phyloP scores from a whole-genome alignment of 1,284 basidiomycete species.

The Volvariella volvacea region DNA sequence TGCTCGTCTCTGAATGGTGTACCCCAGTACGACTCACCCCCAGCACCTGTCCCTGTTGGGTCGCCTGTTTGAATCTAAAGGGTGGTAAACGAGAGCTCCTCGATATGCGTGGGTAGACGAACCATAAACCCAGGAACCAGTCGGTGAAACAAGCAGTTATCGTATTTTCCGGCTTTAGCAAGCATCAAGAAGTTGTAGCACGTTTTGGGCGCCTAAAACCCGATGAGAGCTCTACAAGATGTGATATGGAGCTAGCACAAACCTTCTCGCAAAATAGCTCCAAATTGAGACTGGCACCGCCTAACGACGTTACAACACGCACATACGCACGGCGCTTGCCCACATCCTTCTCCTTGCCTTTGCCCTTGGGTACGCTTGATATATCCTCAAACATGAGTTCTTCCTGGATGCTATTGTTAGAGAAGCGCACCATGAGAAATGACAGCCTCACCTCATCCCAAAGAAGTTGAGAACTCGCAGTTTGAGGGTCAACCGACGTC shows the following conservation, averaged over 20 bases:
- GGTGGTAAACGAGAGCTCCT: not conserved
- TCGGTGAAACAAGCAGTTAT: constrained; percentile 86
- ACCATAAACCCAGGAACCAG: constrained; percentile 98
- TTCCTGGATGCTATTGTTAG: constrained; percentile 37
- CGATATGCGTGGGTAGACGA: constrained; percentile 1
- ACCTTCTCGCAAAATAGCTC: constrained; percentile 92
- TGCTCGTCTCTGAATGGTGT: constrained; percentile 93
- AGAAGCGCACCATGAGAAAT: not conserved
- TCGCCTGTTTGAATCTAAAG: constrained; percentile 89
- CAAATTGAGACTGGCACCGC: constrained; percentile 79
- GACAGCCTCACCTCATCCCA: constrained; percentile 73
- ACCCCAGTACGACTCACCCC: constrained; percentile 93
- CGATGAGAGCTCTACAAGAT: too few species aligned
- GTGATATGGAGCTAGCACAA: constrained; percentile 2
- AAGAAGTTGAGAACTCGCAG: constrained; percentile 70
- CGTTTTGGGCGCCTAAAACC: constrained; percentile 96
- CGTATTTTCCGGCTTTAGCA: constrained; percentile 85
- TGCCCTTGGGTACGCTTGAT: constrained; percentile 66
- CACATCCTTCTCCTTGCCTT: constrained; percentile 88
- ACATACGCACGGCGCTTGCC: constrained; percentile 87
- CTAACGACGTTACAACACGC: constrained; percentile 85
- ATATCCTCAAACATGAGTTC: constrained; percentile 93
- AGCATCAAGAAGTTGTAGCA: constrained; percentile 97
- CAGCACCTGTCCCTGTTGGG: constrained; percentile 92
- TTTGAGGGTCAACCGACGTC: constrained; percentile 81